Base-by-base conservation (phyloP, 495 filamentous ascomycete genomes). In the Umbilicaria muhlenbergii region DNA sequence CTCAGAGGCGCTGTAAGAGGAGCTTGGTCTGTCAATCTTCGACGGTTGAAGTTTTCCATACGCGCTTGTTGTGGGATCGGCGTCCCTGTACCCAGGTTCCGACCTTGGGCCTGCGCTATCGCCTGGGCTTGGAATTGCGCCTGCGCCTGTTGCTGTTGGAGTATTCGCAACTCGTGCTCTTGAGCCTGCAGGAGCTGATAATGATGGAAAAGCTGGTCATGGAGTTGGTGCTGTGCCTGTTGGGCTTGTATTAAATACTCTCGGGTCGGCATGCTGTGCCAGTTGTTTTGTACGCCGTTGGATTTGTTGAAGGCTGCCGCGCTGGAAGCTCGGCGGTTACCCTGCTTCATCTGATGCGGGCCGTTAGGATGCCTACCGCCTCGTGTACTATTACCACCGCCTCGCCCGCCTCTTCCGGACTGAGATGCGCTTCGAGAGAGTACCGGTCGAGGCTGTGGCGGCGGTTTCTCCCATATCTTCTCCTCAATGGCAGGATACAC, bases 401-500 rank as follows among this genome's bases (percentile, higher is more conserved):
- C 72, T 40, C 71, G 67, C 32, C 64, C 67, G 35, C 64, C 66
- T 38, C 70, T 59, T 32, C 66, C 59, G 16, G 55, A 69, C 51
- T 64, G 67, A 46, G 58, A 69, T 36, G 51, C 69, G 43, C 68
- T 69, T 15, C 68, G 61, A 8, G 75, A 66, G 41, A 84, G 59
- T 12, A 77, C 65, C 3, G 78, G 75, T 38, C 72, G 70, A 28
- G 75, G 71, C 49, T 74, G 71, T 3, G 74, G 66, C 15, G 67
- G 62, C 0, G 86, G 84, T 59, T 80, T 80, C 52, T 91, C 77
- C 59, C 75, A 86, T 15, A 78, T 68, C 39, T 74, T 77, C 51
- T 83, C 79, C 56, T 94, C 86, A 51, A 92, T 81, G 34, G 77
- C 77, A 2, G 91, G 91, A 51, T 78, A 95, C 34, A 80, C 73